Evolutionary conservation across 805 yeast genomes (phyloP).

Genomic region (Metschnikowia orientalis): DNA sequence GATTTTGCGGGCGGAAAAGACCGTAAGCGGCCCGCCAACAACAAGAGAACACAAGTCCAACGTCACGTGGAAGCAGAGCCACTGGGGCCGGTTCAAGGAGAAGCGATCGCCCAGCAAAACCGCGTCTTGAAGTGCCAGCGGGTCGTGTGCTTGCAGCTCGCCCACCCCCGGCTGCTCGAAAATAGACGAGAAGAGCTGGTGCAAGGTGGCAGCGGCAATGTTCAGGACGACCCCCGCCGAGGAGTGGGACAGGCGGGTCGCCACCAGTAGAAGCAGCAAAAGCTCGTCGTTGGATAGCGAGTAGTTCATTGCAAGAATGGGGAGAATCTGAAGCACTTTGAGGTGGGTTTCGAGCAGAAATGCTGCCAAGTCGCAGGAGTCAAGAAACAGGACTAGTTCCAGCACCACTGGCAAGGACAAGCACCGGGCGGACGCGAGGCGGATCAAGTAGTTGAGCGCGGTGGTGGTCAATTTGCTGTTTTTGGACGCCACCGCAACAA

Average conservation of each 20-base stretch:
- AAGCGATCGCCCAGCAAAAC: too few relatives aligned
- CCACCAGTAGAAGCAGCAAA: conserved; percentile 44
- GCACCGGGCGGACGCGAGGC: conserved; percentile 49
- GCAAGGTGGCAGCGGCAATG: conserved; percentile 90
- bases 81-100: too few relatives aligned
- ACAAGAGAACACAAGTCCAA: conserved; percentile 67
- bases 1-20: conserved; percentile 45
- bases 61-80: conserved; percentile 67
- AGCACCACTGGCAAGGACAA: too few relatives aligned
- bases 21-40: conserved; percentile 52
- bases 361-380: conserved; percentile 65
- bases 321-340: conserved; percentile 78
- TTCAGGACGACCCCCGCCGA: conserved; percentile 75
- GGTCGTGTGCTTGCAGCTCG: too few relatives aligned
- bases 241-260: conserved; percentile 57
- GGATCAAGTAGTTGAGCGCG: conserved; percentile 68
- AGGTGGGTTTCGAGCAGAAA: conserved; percentile 81
- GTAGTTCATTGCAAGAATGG: conserved; percentile 66
- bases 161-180: conserved; percentile 52
- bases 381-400: too few relatives aligned
- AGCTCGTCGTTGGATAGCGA: conserved; percentile 37
- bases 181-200: conserved; percentile 73
- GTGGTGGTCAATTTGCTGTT: conserved; percentile 70
- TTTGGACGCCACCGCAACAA: conserved; percentile 67
- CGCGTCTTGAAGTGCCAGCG: too few relatives aligned